These are phyloP conservation scores for Beauveria caledonica DNA, from an alignment of 2,329 filamentous ascomycete species.

Conservation along the genomic window DNA sequence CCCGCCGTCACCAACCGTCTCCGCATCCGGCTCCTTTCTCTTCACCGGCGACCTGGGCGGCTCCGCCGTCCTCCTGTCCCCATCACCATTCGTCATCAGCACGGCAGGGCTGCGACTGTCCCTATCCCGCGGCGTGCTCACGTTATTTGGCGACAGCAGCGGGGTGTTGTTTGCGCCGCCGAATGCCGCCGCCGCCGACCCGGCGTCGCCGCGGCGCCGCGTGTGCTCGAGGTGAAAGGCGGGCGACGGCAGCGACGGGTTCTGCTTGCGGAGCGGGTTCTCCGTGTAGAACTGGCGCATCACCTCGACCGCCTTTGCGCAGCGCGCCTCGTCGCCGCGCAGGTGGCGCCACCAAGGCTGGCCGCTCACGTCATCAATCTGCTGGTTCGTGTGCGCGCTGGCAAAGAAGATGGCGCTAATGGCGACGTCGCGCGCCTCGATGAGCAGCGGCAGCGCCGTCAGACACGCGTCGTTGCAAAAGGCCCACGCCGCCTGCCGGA, in stretches of 20 bases:
- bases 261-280: constrained; percentile 53
- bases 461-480: constrained; percentile 88
- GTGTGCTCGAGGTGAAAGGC: constrained; percentile 50
- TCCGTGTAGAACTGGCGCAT: constrained; percentile 63
- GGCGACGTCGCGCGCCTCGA: constrained; percentile 72
- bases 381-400: constrained; percentile 62
- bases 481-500: constrained; percentile 84
- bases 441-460: constrained; percentile 75
- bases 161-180: constrained; percentile 23
- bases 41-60: constrained; percentile 28
- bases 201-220: constrained; percentile 39
- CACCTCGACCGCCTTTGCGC: constrained; percentile 64
- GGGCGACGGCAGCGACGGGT: constrained; percentile 45
- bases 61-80: constrained; percentile 20
- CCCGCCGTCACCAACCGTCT: constrained; percentile 24
- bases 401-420: constrained; percentile 82
- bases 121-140: constrained; percentile 40
- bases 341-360: constrained; percentile 83
- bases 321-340: constrained; percentile 60
- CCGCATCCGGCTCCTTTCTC: constrained; percentile 32
- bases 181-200: constrained; percentile 21
- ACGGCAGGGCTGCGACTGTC: constrained; percentile 40
- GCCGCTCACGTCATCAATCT: constrained; percentile 68
- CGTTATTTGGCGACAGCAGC: constrained; percentile 36
- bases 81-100: constrained; percentile 30